Base-by-base conservation (phyloP, 768 basidiomycete species). In the Pleurotus sapidus region DNA sequence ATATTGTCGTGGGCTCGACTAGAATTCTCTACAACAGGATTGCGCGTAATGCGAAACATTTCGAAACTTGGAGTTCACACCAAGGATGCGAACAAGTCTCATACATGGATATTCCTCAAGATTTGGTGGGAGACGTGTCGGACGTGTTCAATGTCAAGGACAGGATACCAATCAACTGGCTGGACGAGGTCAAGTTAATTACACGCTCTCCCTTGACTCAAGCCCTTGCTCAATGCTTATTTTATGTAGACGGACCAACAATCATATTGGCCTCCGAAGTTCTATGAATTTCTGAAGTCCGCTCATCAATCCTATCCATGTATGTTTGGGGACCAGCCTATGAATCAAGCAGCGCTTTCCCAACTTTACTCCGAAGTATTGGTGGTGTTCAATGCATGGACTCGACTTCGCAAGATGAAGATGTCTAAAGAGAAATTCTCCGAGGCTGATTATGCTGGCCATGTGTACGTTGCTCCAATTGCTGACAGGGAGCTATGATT, bases 371-470 rank as follows among this genome's bases (percentile, higher is more conserved):
- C 72, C n/a, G 77, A 76, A 25, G 60, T 83, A 25, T 66, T 69
- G 24, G 64, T 60, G 4, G 77, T 82, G 7, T 77, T 73, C 50
- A 66, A 68, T 3, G 77, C 79, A 14, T 84, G 81, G 80, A 69
- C 72, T 24, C 72, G 71, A 38, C 68, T 82, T 5, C 63, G 66
- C 7, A 67, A 65, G 55, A 81, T 83, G 78, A 73, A 67, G n/a
- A 65, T 65, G 4, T 73, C 74, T 4, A 73, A 72, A 17, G 76
- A 80, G 53, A 81, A 72, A 62, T 78, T 74, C 69, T 81, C 79
- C 2, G 83, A 84, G 60, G 79, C 82, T 1, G 83, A 83, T 59
- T 82, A 74, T 57, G 80, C 74, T 14, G 74, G 76, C n/a, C 80
- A 79, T 49, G 81, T 84, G 80, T 84, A 65, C 49, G 80, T 67